Conservation (phyloP, 2,329 filamentous ascomycete species). For the Alternaria ventricosa region DNA sequence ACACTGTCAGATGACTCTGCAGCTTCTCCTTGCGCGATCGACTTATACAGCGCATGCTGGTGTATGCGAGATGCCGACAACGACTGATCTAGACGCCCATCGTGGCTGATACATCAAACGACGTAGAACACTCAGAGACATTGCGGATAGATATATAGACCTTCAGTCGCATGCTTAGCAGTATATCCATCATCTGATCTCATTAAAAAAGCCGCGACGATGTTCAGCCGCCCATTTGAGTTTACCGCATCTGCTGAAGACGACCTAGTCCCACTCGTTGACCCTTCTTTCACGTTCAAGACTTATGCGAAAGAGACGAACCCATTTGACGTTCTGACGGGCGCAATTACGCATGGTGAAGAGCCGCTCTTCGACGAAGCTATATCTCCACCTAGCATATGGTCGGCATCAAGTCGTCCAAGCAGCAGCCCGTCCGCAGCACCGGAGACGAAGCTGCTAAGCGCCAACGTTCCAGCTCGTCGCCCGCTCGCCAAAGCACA, state of each 20-base stretch:
- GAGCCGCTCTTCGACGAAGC: not conserved
- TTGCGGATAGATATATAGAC: not conserved
- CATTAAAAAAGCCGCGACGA: not conserved
- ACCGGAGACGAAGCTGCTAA: not conserved
- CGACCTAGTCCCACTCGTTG: not conserved
- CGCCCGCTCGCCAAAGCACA: not conserved
- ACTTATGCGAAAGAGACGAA: not conserved
- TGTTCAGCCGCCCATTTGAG: not conserved
- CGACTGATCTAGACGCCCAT: not conserved
- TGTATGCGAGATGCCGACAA: not conserved
- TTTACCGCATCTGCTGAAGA: not conserved
- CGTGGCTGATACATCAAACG: not conserved
- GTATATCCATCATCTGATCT: not conserved
- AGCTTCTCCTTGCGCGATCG: not conserved
- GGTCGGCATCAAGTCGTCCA: slow-evolving; percentile 1
- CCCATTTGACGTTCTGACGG: not conserved
- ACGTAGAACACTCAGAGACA: not conserved
- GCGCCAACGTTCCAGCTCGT: not conserved
- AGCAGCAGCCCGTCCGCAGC: slow-evolving; percentile 2
- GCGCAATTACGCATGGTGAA: not conserved
- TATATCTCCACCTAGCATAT: slow-evolving; percentile 3
- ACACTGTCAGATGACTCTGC: not conserved
- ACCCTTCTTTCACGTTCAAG: not conserved
- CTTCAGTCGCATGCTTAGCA: not conserved
- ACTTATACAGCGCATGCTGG: too few species aligned